Base-by-base conservation (phyloP, 2,329 filamentous ascomycete species). In the Fusarium sp. region DNA sequence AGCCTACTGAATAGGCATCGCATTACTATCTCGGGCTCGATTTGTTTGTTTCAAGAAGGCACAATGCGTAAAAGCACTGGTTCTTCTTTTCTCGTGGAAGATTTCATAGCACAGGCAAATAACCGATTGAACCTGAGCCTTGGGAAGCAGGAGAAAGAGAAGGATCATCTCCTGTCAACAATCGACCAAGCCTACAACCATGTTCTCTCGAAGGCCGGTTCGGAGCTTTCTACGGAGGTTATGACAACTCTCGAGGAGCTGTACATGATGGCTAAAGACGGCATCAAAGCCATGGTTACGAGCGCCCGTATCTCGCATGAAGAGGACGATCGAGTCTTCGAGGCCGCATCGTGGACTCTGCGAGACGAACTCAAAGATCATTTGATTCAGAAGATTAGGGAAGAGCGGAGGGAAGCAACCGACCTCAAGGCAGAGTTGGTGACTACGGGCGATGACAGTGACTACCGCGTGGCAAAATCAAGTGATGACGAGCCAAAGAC, bases 201-300 rank as follows among this genome's bases (percentile, higher is more conserved):
- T 7, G 36, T 28, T 28, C 18, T 27, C n/a, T n/a, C 23, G 11
- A 28, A 48, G 10, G 5, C 16, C 18, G 3, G 27, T 10, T 15
- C 18, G 10, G n/a, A 28, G 2, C n/a, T 47, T 34, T n/a, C n/a
- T 5, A 16, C n/a, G 9, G 47, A n/a, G 7, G 39, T 27, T 15
- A 6, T 31, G 18, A 2, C 9, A 12, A 15, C 36, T 16, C 28
- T 71, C 28, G 23, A 55, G n/a, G 6, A 1, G 12, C 31, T 65
- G n/a, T 41, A 28, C 11, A 7, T 16, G 15, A 43, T 10, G 7
- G 55, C 60, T 28, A 50, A 60, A 18, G 23, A 48, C 3, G 18
- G 13, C 18, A 41, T 72, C 18, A 30, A 48, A 54, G 12, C 13
- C 5, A 36, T 73, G 16, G 18, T 58, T 8, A 12, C 16, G 4